Evolutionary conservation across 2,329 filamentous ascomycete species (phyloP), one percentile per base, ranked within the genome.

Genomic region (Incumbomyces delicatus): DNA sequence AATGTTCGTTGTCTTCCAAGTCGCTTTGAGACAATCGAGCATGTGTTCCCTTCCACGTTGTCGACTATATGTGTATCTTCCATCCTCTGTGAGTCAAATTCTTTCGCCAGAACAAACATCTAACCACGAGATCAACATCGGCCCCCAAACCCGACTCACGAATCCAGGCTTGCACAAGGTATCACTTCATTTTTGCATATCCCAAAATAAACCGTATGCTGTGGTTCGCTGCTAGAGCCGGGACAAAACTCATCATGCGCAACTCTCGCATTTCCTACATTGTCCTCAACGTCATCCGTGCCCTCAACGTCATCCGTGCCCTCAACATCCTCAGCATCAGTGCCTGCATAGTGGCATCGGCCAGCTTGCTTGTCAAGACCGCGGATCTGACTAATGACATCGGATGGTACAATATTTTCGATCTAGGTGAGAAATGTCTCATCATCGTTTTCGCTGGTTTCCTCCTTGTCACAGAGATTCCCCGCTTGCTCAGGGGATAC

Each of bases 221-320:
- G 13, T 27, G 22, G 22, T 35, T 35, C 16, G 13, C 16, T 17
- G 33, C 33, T 5, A 5, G 16, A 35, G 16, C 33, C 4, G 33
- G 33, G 3, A 20, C 42, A 29, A 45, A 45, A 32, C 13, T 35
- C 12, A 35, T 45, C 42, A 45, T 45, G 42, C 33, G 42, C 30
- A 37, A 45, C n/a, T 37, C 33, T 20, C 20, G 13, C 12, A 17
- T 45, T 10, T 13, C 17, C 27, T 38, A 45, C 22, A 38, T 45
- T n/a, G 18, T 45, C 13, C 42, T 38, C 13, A 44, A 44, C 14
- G 41, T 35, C 41, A 44, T 44, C 41, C 22, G 22, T n/a, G n/a
- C n/a, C n/a, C 41, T 36, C 31, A 45, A 44, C 14, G 41, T 29
- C 41, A 44, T 44, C 41, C 41, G 41, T 10, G 31, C 8, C 33